Base-by-base conservation (phyloP, 306 rosid species). In the Gleditsia sinensis region DNA sequence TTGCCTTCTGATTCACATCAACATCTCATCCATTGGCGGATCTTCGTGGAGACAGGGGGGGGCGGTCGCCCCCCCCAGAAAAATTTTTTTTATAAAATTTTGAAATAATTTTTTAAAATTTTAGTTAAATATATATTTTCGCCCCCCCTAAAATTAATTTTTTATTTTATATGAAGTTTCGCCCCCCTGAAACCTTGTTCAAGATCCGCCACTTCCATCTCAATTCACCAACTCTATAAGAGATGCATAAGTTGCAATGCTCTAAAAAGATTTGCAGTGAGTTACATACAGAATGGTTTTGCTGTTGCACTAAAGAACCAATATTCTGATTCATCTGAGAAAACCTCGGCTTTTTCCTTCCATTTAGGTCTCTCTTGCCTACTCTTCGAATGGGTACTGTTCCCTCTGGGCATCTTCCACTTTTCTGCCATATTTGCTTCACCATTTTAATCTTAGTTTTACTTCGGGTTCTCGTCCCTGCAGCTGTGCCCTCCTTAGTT, bases 351-450 rank as follows among this genome's bases (percentile, higher is more conserved):
- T 69, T 88, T 80, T 92, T 89, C 80, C 86, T 85, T 39, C 91
- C 96, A 60, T 75, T 49, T 3, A 89, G 23, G 7, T 90, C 85
- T 68, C 39, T 48, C 78, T 53, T 74, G 53, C 21, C 33, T 45
- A 89, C 73, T 78, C 92, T 84, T 48, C 97, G 63, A 39, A 90
- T 64, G 8, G 97, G 93, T 80, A 93, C 48, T 23, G 91, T 87
- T 76, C 88, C 93, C 3, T 84, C 17, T 4, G 95, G 90, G 78
- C 98, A 89, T 7, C 62, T 84, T 81, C 97, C 98, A 77, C 79
- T 84, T 76, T 54, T 93, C 32, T 83, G 90, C 98, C 96, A 93
- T 5, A 67, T 12, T 50, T 90, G 63, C 82, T 82, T 76, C 84
- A 14, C 34, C 71, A 58, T 48, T 30, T 71, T 76, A 28, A 4